Evolutionary conservation across 225 moss, liverwort and hornwort species (phyloP).

Genomic region (Pseudoscleropodium purum): DNA sequence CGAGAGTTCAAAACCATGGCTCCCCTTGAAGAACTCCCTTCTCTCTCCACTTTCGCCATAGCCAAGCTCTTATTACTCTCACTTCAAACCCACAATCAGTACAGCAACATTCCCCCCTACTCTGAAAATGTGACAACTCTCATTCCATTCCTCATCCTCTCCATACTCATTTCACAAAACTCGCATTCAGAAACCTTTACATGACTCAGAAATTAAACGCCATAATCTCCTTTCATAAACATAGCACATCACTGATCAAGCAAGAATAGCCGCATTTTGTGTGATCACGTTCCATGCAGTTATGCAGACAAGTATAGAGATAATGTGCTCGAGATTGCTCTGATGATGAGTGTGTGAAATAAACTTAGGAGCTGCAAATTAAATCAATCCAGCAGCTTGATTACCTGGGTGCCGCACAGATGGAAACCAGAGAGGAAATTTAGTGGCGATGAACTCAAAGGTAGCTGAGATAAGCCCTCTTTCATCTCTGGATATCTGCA

Average conservation of each 20-base stretch:
- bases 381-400: too few species aligned
- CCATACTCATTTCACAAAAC: neutral
- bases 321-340: too few species aligned
- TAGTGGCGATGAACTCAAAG: too few species aligned
- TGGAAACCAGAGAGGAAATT: too few species aligned
- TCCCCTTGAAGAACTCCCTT: neutral
- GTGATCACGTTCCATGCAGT: neutral
- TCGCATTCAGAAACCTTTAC: neutral
- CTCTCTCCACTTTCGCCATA: neutral
- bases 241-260: neutral
- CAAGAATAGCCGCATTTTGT: neutral
- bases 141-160: neutral
- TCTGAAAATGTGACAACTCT: neutral
- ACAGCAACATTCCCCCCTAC: neutral
- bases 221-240: neutral
- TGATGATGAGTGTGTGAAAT: too few species aligned
- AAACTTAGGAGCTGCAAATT: too few species aligned
- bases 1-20: neutral
- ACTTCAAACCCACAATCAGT: neutral
- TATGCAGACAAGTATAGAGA: neutral
- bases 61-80: neutral
- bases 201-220: neutral
- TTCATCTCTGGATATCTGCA: too few species aligned
- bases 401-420: too few species aligned
- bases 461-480: too few species aligned